phyloP scores from a whole-genome alignment of 176 grass and related monocot species.

The Saccharum spontaneum region DNA sequence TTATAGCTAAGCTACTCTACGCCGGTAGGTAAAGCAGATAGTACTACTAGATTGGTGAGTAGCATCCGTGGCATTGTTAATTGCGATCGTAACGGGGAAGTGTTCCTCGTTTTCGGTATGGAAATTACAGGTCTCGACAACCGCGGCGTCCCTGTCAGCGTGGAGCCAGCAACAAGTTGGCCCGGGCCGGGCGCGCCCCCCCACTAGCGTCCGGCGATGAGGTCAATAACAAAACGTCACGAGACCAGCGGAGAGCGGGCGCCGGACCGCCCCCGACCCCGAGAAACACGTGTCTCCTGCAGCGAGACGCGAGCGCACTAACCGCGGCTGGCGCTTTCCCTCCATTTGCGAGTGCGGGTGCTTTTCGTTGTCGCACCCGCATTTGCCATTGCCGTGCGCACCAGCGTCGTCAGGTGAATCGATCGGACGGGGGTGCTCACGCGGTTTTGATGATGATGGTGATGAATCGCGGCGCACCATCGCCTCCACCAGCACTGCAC shows the following conservation, averaged over 20 bases:
- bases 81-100: background rate
- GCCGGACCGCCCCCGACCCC: background rate
- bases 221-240: constrained; percentile 19
- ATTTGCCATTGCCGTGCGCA: background rate
- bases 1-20: background rate
- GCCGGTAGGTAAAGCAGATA: background rate
- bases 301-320: background rate
- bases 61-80: background rate
- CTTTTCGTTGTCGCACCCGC: background rate
- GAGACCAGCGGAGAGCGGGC: background rate
- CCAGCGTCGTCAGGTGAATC: background rate
- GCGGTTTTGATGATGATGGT: background rate
- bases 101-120: constrained; percentile 39
- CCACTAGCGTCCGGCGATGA: background rate
- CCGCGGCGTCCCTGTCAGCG: constrained; percentile 7
- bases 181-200: background rate
- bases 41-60: background rate
- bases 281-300: constrained; percentile 29
- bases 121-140: background rate
- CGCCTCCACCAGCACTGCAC: background rate
- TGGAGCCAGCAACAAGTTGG: background rate
- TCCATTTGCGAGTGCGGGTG: background rate
- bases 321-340: background rate
- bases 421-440: background rate
- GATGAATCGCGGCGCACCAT: constrained; percentile 1